Evolutionary conservation across 805 yeast species (phyloP).

Genomic region (Monosporozyma servazzii): DNA sequence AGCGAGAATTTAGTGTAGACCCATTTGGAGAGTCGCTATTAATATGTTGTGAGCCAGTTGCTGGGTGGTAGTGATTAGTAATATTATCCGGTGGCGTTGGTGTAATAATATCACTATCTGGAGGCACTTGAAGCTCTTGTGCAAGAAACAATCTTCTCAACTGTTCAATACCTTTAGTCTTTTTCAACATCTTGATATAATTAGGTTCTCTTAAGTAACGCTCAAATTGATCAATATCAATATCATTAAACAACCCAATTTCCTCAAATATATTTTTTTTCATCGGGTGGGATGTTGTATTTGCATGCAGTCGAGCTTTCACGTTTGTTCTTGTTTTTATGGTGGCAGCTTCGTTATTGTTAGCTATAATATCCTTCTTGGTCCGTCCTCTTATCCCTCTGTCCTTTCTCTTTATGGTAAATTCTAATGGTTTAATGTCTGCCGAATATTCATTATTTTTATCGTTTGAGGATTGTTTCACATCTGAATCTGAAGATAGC

Average conservation of each 20-base stretch:
- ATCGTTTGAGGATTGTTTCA: neutral
- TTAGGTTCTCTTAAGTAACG: constrained; percentile 44
- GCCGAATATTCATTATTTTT: constrained; percentile 1
- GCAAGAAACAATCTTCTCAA: constrained; percentile 51
- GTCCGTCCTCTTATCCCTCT: neutral
- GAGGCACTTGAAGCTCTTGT: constrained; percentile 40
- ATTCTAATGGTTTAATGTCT: constrained; percentile 16
- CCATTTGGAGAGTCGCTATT: neutral
- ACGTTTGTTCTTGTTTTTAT: constrained; percentile 6
- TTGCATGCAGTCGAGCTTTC: constrained; percentile 10
- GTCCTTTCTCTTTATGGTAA: constrained; percentile 12
- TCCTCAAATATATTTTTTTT: neutral
- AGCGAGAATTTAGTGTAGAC: constrained; percentile 8
- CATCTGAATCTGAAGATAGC: neutral
- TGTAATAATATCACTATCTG: neutral
- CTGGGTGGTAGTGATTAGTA: neutral
- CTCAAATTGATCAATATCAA: constrained; percentile 32
- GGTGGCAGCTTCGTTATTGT: neutral
- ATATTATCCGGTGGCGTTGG: neutral
- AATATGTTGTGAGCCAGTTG: neutral
- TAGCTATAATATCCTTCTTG: neutral
- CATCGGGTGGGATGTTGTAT: neutral
- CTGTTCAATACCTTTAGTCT: constrained; percentile 38
- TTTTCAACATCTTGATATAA: constrained; percentile 42
- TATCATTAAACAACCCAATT: constrained; percentile 2